These are phyloP conservation scores for Lactifluus echinatus DNA, from an alignment of 768 basidiomycete genomes.

Conservation along the genomic window DNA sequence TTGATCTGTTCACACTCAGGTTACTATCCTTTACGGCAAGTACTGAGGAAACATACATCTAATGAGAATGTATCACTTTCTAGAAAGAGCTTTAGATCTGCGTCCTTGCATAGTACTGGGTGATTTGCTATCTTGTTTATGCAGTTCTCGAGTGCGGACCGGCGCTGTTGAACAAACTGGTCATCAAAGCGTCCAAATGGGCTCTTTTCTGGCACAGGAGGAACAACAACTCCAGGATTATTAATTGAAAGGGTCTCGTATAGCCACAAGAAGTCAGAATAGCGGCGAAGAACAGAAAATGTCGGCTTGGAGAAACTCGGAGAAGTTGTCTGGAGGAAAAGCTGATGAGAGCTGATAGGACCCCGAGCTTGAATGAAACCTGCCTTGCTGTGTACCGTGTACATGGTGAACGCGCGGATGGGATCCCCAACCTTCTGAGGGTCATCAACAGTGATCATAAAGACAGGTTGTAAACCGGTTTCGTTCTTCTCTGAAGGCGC, in stretches of 20 bases:
- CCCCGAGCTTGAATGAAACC: conserved; percentile 21
- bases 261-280: conserved; percentile 96
- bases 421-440: conserved; percentile 97
- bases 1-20: conserved; percentile 54
- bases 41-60: conserved; percentile 51
- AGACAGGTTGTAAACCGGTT: conserved; percentile 56
- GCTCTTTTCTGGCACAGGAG: conserved; percentile 94
- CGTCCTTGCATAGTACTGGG: conserved; percentile 79
- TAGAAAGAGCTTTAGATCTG: conserved; percentile 82
- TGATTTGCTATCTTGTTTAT: conserved; percentile 91
- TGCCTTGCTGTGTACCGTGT: conserved; percentile 88
- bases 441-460: conserved; percentile 88
- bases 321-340: conserved; percentile 60
- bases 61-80: conserved; percentile 88
- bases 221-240: conserved; percentile 96
- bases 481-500: conserved; percentile 25
- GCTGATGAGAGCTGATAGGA: neutral
- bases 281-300: conserved; percentile 93
- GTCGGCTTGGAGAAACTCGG: conserved; percentile 71
- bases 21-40: neutral
- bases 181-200: conserved; percentile 90
- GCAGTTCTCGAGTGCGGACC: conserved; percentile 79
- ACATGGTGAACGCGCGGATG: conserved; percentile 89
- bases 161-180: conserved; percentile 80
- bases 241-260: conserved; percentile 82